Evolutionary conservation across 2,329 filamentous ascomycete species (phyloP).

Genomic region (Ascochyta fabae): DNA sequence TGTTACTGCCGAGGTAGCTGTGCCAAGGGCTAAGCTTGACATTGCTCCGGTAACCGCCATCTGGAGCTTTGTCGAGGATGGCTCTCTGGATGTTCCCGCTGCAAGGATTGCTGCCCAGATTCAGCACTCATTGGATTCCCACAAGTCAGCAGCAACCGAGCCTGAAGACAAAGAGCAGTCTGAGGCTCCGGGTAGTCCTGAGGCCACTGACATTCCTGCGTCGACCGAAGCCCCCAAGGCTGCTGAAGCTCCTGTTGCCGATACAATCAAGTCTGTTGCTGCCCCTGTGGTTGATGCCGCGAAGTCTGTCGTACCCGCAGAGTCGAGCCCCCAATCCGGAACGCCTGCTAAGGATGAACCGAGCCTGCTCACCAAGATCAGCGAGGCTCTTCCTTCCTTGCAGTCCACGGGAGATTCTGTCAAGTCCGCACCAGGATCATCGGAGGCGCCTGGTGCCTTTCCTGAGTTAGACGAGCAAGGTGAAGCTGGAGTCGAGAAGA

Average conservation of each 20-base stretch:
- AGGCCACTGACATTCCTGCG: neutral
- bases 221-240: neutral
- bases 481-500: constrained; percentile 1
- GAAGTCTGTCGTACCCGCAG: constrained; percentile 5
- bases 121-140: constrained; percentile 27
- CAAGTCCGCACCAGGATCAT: constrained; percentile 20
- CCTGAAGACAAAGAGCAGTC: neutral
- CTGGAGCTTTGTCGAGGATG: constrained; percentile 46
- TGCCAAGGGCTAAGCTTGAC: constrained; percentile 31
- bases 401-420: constrained; percentile 5
- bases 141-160: constrained; percentile 3
- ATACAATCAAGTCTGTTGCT: constrained; percentile 7
- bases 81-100: constrained; percentile 42
- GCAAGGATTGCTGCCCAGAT: constrained; percentile 39
- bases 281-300: constrained; percentile 7
- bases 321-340: constrained; percentile 7
- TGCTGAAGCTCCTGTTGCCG: constrained; percentile 1
- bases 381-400: constrained; percentile 12
- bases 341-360: constrained; percentile 6
- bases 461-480: constrained; percentile 16
- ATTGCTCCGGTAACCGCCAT: constrained; percentile 40
- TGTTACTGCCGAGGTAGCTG: constrained; percentile 48
- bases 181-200: neutral
- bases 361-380: constrained; percentile 7
- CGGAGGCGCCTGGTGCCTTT: constrained; percentile 31